These are phyloP conservation scores for Tetrahymena elliotti DNA, from an alignment of 73 alveolate genomes.

Conservation along the genomic window DNA sequence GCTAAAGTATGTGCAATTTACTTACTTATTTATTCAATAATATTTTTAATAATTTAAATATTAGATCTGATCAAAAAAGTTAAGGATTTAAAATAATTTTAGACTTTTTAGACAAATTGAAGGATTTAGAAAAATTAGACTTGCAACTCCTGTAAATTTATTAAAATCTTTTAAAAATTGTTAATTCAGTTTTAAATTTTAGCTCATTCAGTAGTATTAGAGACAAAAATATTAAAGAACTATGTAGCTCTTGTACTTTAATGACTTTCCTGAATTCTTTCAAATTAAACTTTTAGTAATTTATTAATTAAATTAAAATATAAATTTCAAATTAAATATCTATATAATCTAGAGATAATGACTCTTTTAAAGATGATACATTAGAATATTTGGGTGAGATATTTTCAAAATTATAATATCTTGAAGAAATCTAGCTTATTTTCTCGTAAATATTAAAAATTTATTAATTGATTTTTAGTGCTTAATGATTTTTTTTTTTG, in stretches of 20 bases:
- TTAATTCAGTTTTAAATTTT: too few relatives aligned
- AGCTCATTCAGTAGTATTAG: not conserved
- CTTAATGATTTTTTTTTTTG: too few relatives aligned
- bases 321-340: too few relatives aligned
- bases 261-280: not conserved
- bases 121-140: not conserved
- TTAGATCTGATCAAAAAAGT: not conserved
- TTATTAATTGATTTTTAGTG: too few relatives aligned
- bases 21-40: not conserved
- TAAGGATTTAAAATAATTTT: not conserved
- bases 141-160: not conserved
- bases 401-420: too few relatives aligned
- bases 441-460: too few relatives aligned
- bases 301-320: too few relatives aligned
- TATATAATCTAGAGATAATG: not conserved
- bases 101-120: too few relatives aligned
- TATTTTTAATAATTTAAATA: too few relatives aligned
- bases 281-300: not conserved
- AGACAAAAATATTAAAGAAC: not conserved
- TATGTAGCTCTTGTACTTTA: not conserved
- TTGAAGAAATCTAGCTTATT: not conserved
- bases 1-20: not conserved
- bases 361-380: not conserved
- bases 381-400: not conserved
- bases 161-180: too few relatives aligned